A percentile compares a stretch with the other conserved stretches of the same genome.
Evolutionary conservation across 139 green algal species (phyloP).

Genomic region (Chlamydomonas applanata): DNA sequence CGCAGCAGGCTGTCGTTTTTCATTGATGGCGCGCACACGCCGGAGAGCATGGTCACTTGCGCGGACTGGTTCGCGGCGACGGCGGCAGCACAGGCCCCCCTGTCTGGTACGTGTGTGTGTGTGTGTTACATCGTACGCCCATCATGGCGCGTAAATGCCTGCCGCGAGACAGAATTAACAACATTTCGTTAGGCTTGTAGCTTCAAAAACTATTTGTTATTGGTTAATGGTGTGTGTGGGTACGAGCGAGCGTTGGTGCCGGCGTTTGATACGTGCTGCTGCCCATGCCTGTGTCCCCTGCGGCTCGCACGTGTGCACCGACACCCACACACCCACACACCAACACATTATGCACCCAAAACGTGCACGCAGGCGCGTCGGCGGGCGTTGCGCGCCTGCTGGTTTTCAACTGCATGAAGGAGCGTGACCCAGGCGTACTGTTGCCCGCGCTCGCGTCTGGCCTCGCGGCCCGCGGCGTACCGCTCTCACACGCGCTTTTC

Average conservation of each 20-base stretch:
- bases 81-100: background rate
- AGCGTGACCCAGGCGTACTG: constrained; percentile 78
- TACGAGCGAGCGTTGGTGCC: too few relatives aligned
- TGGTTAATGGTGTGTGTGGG: too few relatives aligned
- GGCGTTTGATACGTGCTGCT: background rate
- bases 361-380: background rate
- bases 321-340: too few relatives aligned
- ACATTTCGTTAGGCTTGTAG: too few relatives aligned
- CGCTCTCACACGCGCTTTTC: constrained; percentile 68
- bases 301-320: too few relatives aligned
- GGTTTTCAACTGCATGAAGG: constrained; percentile 95
- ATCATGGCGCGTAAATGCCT: too few relatives aligned
- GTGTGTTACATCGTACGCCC: too few relatives aligned
- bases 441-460: constrained; percentile 58
- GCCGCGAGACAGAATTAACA: too few relatives aligned
- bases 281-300: too few relatives aligned
- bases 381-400: constrained; percentile 51
- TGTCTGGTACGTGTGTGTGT: background rate
- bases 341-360: too few relatives aligned
- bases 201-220: too few relatives aligned
- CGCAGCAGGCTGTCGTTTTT: constrained; percentile 75
- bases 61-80: constrained; percentile 83
- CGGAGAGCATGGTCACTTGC: constrained; percentile 88
- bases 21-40: constrained; percentile 95
- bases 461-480: constrained; percentile 34